These are phyloP conservation scores for Aspergillus conjunctus DNA, from an alignment of 495 filamentous ascomycete species.

Conservation along the genomic window DNA sequence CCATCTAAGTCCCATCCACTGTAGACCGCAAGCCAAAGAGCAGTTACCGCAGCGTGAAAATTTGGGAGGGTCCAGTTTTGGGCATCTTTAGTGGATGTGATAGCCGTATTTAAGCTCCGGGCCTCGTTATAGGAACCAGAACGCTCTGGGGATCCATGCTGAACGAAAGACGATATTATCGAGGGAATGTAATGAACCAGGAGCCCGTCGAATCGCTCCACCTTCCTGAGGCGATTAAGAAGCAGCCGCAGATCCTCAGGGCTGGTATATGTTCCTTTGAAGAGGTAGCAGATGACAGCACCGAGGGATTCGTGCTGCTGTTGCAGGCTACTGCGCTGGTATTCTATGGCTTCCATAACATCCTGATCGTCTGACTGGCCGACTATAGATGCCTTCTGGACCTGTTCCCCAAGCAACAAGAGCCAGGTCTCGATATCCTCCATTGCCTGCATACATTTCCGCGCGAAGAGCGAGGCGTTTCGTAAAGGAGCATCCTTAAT, in stretches of 20 bases:
- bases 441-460: conserved; percentile 74
- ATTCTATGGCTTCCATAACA: conserved; percentile 68
- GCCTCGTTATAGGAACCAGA: conserved; percentile 61
- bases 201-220: conserved; percentile 71
- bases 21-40: conserved; percentile 90
- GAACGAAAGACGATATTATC: conserved; percentile 68
- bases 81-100: conserved; percentile 64
- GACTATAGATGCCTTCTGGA: conserved; percentile 69
- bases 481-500: conserved; percentile 44
- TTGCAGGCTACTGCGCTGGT: conserved; percentile 69
- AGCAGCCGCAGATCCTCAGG: conserved; percentile 73
- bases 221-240: conserved; percentile 60
- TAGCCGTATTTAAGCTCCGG: conserved; percentile 64
- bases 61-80: conserved; percentile 67
- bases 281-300: conserved; percentile 70
- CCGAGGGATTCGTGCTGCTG: conserved; percentile 89
- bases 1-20: conserved; percentile 82
- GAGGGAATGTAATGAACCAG: conserved; percentile 80
- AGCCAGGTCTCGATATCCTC: conserved; percentile 71
- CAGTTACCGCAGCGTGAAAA: conserved; percentile 72
- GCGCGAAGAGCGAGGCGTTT: conserved; percentile 57
- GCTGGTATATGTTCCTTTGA: conserved; percentile 70
- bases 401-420: conserved; percentile 67
- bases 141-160: conserved; percentile 73
- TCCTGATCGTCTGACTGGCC: conserved; percentile 60